A percentile compares a stretch with the other conserved stretches of the same genome.
phyloP scores from a whole-genome alignment of 805 yeast genomes.

The Yamadazyma nakazawae region DNA sequence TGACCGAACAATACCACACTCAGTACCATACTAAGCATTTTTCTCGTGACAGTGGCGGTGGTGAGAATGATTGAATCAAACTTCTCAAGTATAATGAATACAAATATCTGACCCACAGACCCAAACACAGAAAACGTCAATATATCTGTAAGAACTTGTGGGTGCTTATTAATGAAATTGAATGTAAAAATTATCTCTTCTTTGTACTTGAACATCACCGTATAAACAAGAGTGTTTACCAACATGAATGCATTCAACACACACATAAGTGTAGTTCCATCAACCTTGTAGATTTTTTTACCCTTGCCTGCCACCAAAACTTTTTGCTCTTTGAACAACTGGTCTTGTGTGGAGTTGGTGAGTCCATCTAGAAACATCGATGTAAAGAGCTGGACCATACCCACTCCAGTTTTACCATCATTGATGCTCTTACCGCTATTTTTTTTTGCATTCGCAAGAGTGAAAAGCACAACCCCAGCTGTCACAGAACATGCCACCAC shows the following conservation, averaged over 20 bases:
- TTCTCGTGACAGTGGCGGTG: slow-evolving; percentile 93
- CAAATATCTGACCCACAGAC: slow-evolving; percentile 91
- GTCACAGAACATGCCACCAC: slow-evolving; percentile 78
- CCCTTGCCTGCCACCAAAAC: slow-evolving; percentile 8
- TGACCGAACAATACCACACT: slow-evolving; percentile 91
- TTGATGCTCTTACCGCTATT: slow-evolving; percentile 21
- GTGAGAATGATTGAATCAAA: slow-evolving; percentile 84
- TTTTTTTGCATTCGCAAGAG: slow-evolving; percentile 38
- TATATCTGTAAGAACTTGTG: slow-evolving; percentile 57
- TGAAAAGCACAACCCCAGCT: slow-evolving; percentile 76
- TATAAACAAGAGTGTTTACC: slow-evolving; percentile 48
- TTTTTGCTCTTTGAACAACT: slow-evolving; percentile 53
- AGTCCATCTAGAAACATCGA: slow-evolving; percentile 86
- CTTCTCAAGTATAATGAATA: slow-evolving; percentile 75
- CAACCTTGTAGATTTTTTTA: slow-evolving; percentile 32
- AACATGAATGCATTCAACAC: slow-evolving; percentile 49
- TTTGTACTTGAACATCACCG: slow-evolving; percentile 38
- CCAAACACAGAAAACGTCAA: slow-evolving; percentile 72
- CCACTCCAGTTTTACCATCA: slow-evolving; percentile 48
- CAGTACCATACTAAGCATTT: slow-evolving; percentile 91
- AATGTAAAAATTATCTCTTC: slow-evolving; percentile 49
- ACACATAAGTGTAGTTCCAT: slow-evolving; percentile 89
- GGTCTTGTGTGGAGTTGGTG: slow-evolving; percentile 92
- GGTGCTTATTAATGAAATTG: slow-evolving; percentile 48
- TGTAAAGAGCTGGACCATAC: slow-evolving; percentile 53